Conservation (phyloP, 768 basidiomycete genomes). For the Galerina marginata region DNA sequence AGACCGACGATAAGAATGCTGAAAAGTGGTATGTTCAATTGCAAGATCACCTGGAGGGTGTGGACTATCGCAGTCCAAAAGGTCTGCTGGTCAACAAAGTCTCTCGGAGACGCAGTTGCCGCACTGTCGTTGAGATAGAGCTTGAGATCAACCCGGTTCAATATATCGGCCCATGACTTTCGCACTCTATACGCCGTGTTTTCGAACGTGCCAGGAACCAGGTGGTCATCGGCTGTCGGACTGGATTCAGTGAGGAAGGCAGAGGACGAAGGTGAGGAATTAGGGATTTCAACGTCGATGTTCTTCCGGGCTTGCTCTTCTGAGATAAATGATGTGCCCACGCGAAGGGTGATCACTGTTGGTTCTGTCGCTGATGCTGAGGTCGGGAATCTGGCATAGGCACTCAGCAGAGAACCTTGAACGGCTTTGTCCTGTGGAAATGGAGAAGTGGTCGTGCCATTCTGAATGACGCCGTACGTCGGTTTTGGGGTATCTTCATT, state of each 20-base stretch:
- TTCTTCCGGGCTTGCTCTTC: slow-evolving; percentile 65
- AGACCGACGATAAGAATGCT: neutral
- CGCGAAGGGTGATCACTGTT: slow-evolving; percentile 52
- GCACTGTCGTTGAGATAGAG: slow-evolving; percentile 40
- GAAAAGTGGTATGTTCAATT: neutral
- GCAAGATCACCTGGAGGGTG: slow-evolving; percentile 53
- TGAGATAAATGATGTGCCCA: slow-evolving; percentile 80
- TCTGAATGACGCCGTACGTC: slow-evolving; percentile 52
- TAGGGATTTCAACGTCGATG: slow-evolving; percentile 43
- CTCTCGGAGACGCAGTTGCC: slow-evolving; percentile 31
- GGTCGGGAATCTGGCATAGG: slow-evolving; percentile 53
- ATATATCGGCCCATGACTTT: slow-evolving; percentile 60
- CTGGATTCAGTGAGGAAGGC: neutral
- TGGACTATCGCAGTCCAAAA: slow-evolving; percentile 72
- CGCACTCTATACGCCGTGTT: slow-evolving; percentile 54
- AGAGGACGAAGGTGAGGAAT: slow-evolving; percentile 3
- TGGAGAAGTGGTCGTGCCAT: slow-evolving; percentile 36
- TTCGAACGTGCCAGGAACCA: slow-evolving; percentile 44
- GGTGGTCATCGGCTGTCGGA: slow-evolving; percentile 6
- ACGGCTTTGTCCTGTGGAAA: slow-evolving; percentile 32
- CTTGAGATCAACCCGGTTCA: slow-evolving; percentile 54
- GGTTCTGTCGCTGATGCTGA: neutral
- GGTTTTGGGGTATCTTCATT: slow-evolving; percentile 42
- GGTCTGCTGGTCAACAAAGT: slow-evolving; percentile 44
- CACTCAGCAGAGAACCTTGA: slow-evolving; percentile 53